These are phyloP conservation scores for Saturnispora ahearnii DNA, from an alignment of 805 yeast species.

Conservation along the genomic window DNA sequence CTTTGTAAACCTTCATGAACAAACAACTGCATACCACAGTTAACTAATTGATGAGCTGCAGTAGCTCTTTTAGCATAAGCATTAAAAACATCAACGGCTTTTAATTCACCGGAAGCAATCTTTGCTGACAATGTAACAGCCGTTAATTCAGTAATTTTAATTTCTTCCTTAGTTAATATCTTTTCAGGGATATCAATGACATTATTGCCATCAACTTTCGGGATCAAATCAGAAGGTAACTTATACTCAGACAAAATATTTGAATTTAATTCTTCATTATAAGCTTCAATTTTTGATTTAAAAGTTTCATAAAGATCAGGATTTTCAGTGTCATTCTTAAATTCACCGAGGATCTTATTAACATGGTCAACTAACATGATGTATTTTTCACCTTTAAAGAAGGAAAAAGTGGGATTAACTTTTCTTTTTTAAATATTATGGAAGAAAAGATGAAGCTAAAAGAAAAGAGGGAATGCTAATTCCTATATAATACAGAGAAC, in stretches of 20 bases:
- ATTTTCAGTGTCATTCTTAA: conserved; percentile 5
- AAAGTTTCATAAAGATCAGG: conserved; percentile 17
- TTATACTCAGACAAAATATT: conserved; percentile 19
- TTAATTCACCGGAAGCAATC: conserved; percentile 32
- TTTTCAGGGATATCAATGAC: conserved; percentile 26
- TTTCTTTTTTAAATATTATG: background rate
- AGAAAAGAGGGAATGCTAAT: background rate
- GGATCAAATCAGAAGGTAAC: conserved; percentile 12
- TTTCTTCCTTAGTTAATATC: conserved; percentile 29
- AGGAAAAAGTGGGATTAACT: no score
- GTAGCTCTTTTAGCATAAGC: conserved; percentile 43
- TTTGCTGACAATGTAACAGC: conserved; percentile 26
- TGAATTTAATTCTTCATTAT: conserved; percentile 20
- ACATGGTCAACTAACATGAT: conserved; percentile 1
- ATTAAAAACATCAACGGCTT: conserved; percentile 35
- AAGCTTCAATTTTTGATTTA: conserved; percentile 29
- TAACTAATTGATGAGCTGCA: conserved; percentile 41
- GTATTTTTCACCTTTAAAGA: no score
- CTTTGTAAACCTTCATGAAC: conserved; percentile 39
- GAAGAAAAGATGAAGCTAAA: background rate
- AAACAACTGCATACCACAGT: conserved; percentile 40
- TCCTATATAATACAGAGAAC: background rate
- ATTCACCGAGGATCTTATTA: background rate
- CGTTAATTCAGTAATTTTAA: conserved; percentile 35
- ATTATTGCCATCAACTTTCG: conserved; percentile 18